These are phyloP conservation scores for Penicillium manginii DNA, from an alignment of 495 filamentous ascomycete species.

Conservation along the genomic window DNA sequence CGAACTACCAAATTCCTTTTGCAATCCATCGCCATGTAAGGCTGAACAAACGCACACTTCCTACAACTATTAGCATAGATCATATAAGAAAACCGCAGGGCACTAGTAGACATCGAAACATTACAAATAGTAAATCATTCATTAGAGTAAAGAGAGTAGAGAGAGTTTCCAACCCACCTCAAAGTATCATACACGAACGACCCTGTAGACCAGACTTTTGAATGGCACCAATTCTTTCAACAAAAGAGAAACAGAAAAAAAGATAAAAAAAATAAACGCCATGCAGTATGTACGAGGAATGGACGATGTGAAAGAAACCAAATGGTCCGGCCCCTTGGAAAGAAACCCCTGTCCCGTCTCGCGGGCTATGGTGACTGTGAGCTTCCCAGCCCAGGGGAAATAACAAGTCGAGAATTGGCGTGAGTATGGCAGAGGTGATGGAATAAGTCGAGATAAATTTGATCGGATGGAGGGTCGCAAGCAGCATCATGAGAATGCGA, in stretches of 20 bases:
- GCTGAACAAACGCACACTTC: too few species aligned
- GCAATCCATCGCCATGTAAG: too few species aligned
- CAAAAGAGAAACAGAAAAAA: conserved; percentile 8
- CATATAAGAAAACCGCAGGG: too few species aligned
- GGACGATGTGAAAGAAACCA: conserved; percentile 8
- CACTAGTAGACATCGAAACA: background rate
- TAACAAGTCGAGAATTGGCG: background rate
- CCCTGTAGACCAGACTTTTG: conserved; percentile 13
- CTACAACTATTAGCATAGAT: too few species aligned
- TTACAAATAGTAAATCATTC: background rate
- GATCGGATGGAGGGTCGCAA: background rate
- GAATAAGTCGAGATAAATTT: background rate
- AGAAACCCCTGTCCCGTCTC: conserved; percentile 2
- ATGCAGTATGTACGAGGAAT: conserved; percentile 17
- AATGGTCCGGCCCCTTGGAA: conserved; percentile 21
- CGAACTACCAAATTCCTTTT: too few species aligned
- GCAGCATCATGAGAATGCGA: background rate
- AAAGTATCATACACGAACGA: conserved; percentile 16
- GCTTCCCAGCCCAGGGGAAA: background rate
- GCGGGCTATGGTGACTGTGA: conserved; percentile 7
- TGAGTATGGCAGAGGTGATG: background rate
- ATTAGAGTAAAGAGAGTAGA: conserved; percentile 19
- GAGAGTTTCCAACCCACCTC: background rate
- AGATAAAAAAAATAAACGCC: conserved; percentile 16
- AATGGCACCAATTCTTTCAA: conserved; percentile 3